These are phyloP conservation scores for Trametes sanguinea DNA, from an alignment of 768 basidiomycete genomes.

Conservation along the genomic window DNA sequence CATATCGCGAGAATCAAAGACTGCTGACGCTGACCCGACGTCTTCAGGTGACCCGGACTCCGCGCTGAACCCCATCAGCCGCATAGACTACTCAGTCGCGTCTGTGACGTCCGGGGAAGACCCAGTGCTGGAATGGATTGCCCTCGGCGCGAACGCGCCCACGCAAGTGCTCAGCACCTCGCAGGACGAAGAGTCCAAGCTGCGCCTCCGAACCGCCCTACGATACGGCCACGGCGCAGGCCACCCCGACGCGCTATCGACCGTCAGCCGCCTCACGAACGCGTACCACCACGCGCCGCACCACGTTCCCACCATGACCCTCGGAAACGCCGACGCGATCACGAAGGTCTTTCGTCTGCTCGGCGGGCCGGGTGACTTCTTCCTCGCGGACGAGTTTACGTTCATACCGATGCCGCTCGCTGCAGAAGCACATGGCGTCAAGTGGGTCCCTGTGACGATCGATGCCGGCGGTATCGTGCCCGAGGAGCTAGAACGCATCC, in stretches of 20 bases:
- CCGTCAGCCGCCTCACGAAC: conserved; percentile 33
- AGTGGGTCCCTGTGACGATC: conserved; percentile 47
- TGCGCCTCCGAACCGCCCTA: conserved; percentile 33
- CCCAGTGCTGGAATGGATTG: conserved; percentile 34
- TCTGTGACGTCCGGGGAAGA: conserved; percentile 27
- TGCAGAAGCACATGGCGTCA: conserved; percentile 42
- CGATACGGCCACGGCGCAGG: conserved; percentile 42
- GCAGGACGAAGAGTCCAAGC: conserved; percentile 24
- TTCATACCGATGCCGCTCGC: conserved; percentile 44
- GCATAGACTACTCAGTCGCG: conserved; percentile 37
- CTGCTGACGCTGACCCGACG: no score
- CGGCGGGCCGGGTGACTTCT: conserved; percentile 43
- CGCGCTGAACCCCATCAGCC: conserved; percentile 35
- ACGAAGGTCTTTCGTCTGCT: conserved; percentile 45
- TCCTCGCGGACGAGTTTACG: conserved; percentile 47
- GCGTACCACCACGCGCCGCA: conserved; percentile 37
- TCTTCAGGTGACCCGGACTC: conserved; percentile 37
- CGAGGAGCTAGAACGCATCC: conserved; percentile 46
- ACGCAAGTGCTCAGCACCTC: conserved; percentile 28
- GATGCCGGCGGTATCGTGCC: conserved; percentile 54
- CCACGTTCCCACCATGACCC: conserved; percentile 37
- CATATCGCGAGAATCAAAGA: no score
- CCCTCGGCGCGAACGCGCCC: conserved; percentile 22
- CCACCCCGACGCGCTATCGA: conserved; percentile 30
- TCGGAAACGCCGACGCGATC: conserved; percentile 46